Evolutionary conservation across 208 protist species (phyloP).

Genomic region (Endotrypanum monterogeii): DNA sequence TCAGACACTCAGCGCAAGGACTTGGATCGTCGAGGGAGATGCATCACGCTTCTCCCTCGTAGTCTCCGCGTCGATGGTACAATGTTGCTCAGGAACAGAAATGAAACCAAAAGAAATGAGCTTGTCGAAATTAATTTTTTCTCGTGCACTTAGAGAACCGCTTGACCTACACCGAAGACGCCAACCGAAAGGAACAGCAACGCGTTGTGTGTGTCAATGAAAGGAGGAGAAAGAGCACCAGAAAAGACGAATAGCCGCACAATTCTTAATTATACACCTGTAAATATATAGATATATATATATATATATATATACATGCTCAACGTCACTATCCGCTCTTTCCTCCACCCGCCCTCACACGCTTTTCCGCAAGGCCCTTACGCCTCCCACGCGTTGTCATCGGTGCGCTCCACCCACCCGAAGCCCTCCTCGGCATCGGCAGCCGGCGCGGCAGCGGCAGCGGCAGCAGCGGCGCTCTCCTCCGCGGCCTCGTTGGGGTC

Average conservation of each 20-base stretch:
- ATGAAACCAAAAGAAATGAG: conserved; percentile 12
- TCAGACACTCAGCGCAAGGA: conserved; percentile 11
- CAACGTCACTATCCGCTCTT: background rate
- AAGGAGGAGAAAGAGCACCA: background rate
- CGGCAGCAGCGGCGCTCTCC: conserved; percentile 45
- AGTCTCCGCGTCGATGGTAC: background rate
- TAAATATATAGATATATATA: too few species aligned
- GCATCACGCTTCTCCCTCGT: background rate
- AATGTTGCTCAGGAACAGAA: conserved; percentile 11
- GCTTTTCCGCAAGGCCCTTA: conserved; percentile 8
- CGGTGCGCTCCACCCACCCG: conserved; percentile 73
- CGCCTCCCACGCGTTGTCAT: conserved; percentile 40
- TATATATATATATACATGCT: too few species aligned
- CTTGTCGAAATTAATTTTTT: background rate
- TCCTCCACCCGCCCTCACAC: background rate
- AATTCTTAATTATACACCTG: too few species aligned
- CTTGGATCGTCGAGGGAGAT: background rate
- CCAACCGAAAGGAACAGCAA: background rate
- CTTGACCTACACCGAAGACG: background rate
- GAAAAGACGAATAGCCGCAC: background rate
- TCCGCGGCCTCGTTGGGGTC: conserved; percentile 94
- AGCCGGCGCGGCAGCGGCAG: conserved; percentile 21
- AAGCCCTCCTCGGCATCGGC: conserved; percentile 63
- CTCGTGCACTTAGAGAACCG: background rate
- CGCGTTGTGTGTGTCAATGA: background rate